Evolutionary conservation across 371 early-diverging fungal genomes (phyloP).

Genomic region (Syncephalastrum racemosum): DNA sequence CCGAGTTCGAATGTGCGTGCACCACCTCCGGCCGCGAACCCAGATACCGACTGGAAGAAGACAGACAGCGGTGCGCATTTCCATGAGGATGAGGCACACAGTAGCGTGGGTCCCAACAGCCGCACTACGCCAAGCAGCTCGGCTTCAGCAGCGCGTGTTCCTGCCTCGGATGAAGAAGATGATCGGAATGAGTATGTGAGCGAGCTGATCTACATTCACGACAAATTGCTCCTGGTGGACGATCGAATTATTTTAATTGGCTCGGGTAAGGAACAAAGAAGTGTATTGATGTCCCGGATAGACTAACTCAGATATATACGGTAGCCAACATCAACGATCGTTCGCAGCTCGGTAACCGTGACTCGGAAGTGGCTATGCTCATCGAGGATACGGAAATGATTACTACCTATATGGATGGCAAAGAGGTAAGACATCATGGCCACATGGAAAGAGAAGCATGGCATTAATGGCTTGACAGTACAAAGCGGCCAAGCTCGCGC

Average conservation of each 20-base stretch:
- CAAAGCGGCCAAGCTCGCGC: constrained; percentile 74
- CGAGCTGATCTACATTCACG: constrained; percentile 90
- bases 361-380: constrained; percentile 89
- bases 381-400: constrained; percentile 78
- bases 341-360: constrained; percentile 84
- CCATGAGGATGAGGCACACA: constrained; percentile 11
- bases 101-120: neutral
- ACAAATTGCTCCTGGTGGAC: constrained; percentile 92
- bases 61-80: constrained; percentile 15
- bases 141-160: neutral
- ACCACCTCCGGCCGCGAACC: neutral
- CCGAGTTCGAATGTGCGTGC: neutral
- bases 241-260: constrained; percentile 84
- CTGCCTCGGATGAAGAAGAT: constrained; percentile 18
- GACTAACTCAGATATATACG: neutral
- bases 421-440: constrained; percentile 35
- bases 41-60: neutral
- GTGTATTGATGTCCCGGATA: constrained; percentile 11
- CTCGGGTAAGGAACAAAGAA: constrained; percentile 60
- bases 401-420: constrained; percentile 70
- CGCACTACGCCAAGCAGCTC: neutral
- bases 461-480: constrained; percentile 35
- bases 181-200: constrained; percentile 60
- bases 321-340: constrained; percentile 58
- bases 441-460: neutral